A percentile compares a stretch with the other conserved stretches of the same genome.
Conservation (phyloP, 225 moss, liverwort and hornwort species). For the Bryoerythrophyllum caledonicum region DNA sequence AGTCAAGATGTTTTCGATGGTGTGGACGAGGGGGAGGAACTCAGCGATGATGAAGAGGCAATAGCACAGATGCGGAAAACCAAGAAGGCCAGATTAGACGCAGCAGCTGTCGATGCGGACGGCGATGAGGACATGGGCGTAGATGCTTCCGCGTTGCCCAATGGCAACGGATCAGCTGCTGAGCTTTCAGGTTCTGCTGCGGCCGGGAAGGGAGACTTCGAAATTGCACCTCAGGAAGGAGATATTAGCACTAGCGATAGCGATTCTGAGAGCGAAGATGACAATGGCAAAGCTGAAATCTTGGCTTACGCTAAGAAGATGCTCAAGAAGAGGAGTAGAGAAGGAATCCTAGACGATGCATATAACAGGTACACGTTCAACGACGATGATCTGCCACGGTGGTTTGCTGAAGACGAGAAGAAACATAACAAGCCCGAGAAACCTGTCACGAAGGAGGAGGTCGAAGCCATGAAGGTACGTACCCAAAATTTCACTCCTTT, state of each 20-base stretch:
- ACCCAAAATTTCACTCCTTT: background rate
- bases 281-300: constrained; percentile 84
- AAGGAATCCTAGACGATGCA: constrained; percentile 84
- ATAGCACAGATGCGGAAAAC: constrained; percentile 45
- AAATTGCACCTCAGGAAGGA: constrained; percentile 80
- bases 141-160: constrained; percentile 29
- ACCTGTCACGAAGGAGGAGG: constrained; percentile 87
- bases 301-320: constrained; percentile 91
- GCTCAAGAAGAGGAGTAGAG: constrained; percentile 77
- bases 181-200: constrained; percentile 26
- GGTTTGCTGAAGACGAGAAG: constrained; percentile 96
- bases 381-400: constrained; percentile 78
- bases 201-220: constrained; percentile 65
- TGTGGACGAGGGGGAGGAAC: constrained; percentile 64
- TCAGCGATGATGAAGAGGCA: constrained; percentile 62
- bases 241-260: constrained; percentile 63
- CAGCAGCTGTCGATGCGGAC: constrained; percentile 30
- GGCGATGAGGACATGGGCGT: constrained; percentile 57
- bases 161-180: constrained; percentile 33
- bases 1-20: constrained; percentile 95
- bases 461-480: constrained; percentile 84
- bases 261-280: constrained; percentile 71
- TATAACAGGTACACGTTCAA: constrained; percentile 92
- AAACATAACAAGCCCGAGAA: constrained; percentile 80
- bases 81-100: constrained; percentile 29